These are phyloP conservation scores for Puccinia triticina DNA, from an alignment of 1,284 basidiomycete species.

Conservation along the genomic window DNA sequence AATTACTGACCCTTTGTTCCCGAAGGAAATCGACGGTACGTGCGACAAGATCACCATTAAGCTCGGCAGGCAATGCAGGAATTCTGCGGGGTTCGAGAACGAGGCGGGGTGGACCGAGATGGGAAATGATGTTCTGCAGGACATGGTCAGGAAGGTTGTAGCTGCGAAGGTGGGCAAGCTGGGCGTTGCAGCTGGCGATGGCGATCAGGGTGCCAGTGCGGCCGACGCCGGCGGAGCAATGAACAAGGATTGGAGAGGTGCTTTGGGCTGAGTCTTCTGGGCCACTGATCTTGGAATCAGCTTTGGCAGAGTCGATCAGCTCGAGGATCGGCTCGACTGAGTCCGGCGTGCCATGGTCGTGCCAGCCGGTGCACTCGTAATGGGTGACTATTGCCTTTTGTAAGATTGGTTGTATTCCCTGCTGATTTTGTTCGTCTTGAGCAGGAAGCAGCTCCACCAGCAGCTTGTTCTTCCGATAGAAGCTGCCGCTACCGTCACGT, in stretches of 20 bases:
- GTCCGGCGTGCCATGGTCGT: conserved; percentile 76
- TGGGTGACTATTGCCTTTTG: conserved; percentile 51
- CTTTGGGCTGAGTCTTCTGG: conserved; percentile 58
- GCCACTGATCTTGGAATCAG: conserved; percentile 55
- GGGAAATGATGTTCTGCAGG: neutral
- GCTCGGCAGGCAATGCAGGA: neutral
- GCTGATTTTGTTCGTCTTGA: too few species aligned
- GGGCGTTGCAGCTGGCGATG: conserved; percentile 71
- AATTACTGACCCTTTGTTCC: conserved; percentile 66
- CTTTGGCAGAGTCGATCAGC: conserved; percentile 54
- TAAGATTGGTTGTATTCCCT: conserved; percentile 49
- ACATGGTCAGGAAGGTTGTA: neutral
- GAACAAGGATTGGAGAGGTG: conserved; percentile 76
- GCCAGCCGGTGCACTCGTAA: conserved; percentile 66
- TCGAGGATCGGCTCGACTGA: conserved; percentile 53
- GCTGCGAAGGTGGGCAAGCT: conserved; percentile 64
- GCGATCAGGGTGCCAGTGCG: conserved; percentile 65
- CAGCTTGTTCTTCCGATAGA: conserved; percentile 59
- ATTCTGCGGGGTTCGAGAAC: neutral
- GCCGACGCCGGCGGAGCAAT: conserved; percentile 67
- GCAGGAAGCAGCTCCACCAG: conserved; percentile 53
- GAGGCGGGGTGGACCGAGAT: neutral
- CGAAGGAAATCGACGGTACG: conserved; percentile 74
- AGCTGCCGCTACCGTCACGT: conserved; percentile 18
- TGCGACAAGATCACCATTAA: conserved; percentile 66